phyloP scores from a whole-genome alignment of 169 alveolate genomes.

The Eimeria tenella region DNA sequence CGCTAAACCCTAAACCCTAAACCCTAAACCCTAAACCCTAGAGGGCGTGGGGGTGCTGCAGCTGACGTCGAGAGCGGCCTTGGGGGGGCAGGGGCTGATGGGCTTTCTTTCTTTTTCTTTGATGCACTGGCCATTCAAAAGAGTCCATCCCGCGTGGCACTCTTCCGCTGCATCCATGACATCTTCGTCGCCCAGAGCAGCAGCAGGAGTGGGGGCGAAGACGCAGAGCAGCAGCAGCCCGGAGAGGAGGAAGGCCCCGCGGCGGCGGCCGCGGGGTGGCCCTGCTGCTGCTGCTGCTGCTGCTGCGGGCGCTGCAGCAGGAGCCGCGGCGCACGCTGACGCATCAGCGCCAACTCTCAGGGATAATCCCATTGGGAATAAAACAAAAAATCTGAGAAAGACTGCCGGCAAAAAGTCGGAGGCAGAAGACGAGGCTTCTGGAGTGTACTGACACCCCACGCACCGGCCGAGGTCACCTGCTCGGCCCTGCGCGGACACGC shows the following conservation, averaged over 20 bases:
- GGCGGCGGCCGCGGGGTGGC: conserved; percentile 4
- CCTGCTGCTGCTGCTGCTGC: conserved; percentile 23
- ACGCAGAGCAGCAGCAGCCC: background rate
- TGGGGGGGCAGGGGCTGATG: conserved; percentile 64
- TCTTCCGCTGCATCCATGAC: conserved; percentile 70
- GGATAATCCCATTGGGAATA: too few species aligned
- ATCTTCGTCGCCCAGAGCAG: conserved; percentile 56
- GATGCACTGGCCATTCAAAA: conserved; percentile 42
- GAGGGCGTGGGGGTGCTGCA: background rate
- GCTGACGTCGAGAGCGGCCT: conserved; percentile 63
- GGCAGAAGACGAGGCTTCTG: too few species aligned
- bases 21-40: background rate
- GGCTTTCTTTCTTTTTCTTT: conserved; percentile 58
- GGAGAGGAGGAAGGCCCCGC: background rate
- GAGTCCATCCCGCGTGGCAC: conserved; percentile 36
- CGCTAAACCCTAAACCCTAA: conserved; percentile 17
- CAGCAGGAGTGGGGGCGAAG: background rate
- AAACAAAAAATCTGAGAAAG: too few species aligned
- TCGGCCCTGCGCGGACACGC: too few species aligned
- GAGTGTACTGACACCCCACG: too few species aligned
- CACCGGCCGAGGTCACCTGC: too few species aligned
- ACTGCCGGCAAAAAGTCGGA: too few species aligned
- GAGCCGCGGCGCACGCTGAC: background rate
- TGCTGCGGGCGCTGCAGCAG: background rate
- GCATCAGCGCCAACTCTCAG: background rate